Conservation (phyloP, 257 asterid species). For the Vinca minor region DNA sequence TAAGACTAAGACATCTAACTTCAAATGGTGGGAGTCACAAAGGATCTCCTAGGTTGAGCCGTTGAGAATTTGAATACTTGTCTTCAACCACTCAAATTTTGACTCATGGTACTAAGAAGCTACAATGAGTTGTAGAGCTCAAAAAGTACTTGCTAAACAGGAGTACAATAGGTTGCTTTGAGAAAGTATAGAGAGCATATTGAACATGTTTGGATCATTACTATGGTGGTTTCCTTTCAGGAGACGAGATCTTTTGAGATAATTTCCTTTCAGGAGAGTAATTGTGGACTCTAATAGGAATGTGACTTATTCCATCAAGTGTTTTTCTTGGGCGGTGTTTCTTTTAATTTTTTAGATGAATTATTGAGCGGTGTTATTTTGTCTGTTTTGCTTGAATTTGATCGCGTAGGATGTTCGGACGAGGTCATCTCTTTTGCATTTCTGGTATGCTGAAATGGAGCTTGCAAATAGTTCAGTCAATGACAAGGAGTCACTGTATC, state of each 20-base stretch:
- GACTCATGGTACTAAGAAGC: neutral
- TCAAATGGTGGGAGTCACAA: neutral
- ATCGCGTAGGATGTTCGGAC: slow-evolving; percentile 48
- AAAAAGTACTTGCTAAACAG: neutral
- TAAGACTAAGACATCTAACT: neutral
- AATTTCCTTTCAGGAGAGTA: neutral
- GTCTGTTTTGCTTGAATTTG: slow-evolving; percentile 7
- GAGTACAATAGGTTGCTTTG: neutral
- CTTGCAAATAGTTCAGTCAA: slow-evolving; percentile 36
- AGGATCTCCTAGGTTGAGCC: neutral
- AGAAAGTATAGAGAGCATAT: neutral
- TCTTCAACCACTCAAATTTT: neutral
- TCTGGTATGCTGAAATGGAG: slow-evolving; percentile 94
- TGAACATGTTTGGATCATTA: neutral
- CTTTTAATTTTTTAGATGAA: no score
- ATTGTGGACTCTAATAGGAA: neutral
- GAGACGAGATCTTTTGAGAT: neutral
- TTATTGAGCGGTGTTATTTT: neutral
- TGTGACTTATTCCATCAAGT: neutral
- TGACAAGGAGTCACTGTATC: slow-evolving; percentile 41
- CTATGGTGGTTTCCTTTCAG: neutral
- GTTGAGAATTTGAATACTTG: neutral
- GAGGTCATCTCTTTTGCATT: slow-evolving; percentile 60
- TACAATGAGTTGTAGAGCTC: neutral
- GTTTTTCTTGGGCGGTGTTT: no score